These are phyloP conservation scores for Paraglomus occultum DNA, from an alignment of 192 early-diverging fungal species.

Conservation along the genomic window DNA sequence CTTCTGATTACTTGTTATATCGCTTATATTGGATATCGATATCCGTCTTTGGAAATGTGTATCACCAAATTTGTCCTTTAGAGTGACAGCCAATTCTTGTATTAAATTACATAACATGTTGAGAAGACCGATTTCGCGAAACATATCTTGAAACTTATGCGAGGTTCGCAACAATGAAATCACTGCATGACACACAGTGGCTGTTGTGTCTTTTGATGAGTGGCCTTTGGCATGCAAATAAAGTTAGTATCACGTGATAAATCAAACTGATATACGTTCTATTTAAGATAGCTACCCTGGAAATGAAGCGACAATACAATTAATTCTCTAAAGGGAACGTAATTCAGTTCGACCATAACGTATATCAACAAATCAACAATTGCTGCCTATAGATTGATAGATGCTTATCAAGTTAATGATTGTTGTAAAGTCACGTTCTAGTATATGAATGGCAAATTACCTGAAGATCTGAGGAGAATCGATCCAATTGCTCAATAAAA, in stretches of 20 bases:
- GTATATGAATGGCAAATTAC: conserved; percentile 24
- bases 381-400: conserved; percentile 34
- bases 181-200: conserved; percentile 46
- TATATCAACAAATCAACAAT: conserved; percentile 53
- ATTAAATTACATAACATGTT: conserved; percentile 56
- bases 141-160: conserved; percentile 48
- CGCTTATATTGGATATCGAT: conserved; percentile 35
- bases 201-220: conserved; percentile 47
- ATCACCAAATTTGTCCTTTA: conserved; percentile 38
- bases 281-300: conserved; percentile 37
- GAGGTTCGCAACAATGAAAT: conserved; percentile 45
- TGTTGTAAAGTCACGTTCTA: not conserved
- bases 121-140: conserved; percentile 60
- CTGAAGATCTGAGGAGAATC: conserved; percentile 42
- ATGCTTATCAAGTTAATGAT: not conserved
- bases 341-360: conserved; percentile 57
- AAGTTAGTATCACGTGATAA: conserved; percentile 20
- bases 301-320: conserved; percentile 54
- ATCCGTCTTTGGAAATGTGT: conserved; percentile 42
- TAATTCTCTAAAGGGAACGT: conserved; percentile 61
- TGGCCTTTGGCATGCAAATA: conserved; percentile 35
- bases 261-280: not conserved
- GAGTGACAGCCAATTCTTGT: conserved; percentile 48
- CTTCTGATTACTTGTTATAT: conserved; percentile 29
- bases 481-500: conserved; percentile 54